Evolutionary conservation across 257 asterid species (phyloP), one percentile per base, ranked within the genome.

Genomic region (Fraxinus excelsior): DNA sequence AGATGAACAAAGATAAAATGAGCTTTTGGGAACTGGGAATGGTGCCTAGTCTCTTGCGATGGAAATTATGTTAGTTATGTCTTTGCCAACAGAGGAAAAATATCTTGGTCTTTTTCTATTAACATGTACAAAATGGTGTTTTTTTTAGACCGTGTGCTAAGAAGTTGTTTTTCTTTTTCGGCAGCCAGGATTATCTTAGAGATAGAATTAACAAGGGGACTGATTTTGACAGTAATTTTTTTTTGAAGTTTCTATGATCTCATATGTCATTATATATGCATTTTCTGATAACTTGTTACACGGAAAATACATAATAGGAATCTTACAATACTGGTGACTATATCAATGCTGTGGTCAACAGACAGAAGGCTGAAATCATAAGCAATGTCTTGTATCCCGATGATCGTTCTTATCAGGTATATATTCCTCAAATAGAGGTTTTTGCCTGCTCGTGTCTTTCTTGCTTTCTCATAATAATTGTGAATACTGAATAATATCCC

Each of bases 361-460:
- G 86, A 66, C 90, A 86, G 75, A 86, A 86, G 78, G 90, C 90
- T 9, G 90, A 86, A 80, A 78, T 82, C 29, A 86, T 86, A 70
- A 86, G 90, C 81, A 84, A 82, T 70, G 86, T 86, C 37, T 82
- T 86, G 71, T 86, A 86, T 65, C 90, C 90, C 25, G 88, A 86
- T 76, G 90, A 86, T 53, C 90, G 88, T 82, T 82, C 90, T 78
- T 86, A 86, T 83, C 90, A 86, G 88, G 90, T 86, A 64, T 34
- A 40, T 70, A 18, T 35, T 40, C 75, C 68, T 35, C 28, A 72
- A 51, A 19, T 25, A 31, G 31, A 58, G 31, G 67, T 13, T 58
- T 23, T 5, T 21, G 14, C 67, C 5, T 7, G 67, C 10, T 4
- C 2, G 53, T 29, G 40, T 56, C 23, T 38, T 11, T 35, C 66